Evolutionary conservation across 139 green algal genomes (phyloP).

Genomic region (Pleodorina starrii): DNA sequence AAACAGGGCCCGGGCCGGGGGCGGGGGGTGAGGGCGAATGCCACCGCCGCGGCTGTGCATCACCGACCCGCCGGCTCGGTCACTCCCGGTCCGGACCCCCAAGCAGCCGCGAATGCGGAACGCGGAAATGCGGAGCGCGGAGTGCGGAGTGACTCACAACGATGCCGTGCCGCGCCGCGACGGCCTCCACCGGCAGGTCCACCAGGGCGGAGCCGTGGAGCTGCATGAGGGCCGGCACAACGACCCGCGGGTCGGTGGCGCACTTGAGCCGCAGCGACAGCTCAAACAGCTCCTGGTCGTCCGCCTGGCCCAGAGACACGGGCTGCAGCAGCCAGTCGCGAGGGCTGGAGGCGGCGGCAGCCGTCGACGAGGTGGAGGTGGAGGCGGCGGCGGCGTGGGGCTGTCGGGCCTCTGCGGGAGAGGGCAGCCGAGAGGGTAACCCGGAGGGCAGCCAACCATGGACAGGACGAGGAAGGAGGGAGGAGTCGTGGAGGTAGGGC

Average conservation of each 20-base stretch:
- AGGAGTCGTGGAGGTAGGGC: no score
- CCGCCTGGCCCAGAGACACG: conserved; percentile 54
- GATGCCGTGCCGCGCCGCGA: conserved; percentile 5
- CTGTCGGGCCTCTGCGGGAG: neutral
- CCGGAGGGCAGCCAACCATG: neutral
- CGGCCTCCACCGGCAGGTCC: conserved; percentile 36
- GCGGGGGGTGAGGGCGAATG: no score
- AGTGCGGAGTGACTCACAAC: conserved; percentile 37
- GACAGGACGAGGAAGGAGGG: no score
- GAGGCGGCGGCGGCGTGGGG: neutral
- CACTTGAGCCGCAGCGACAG: conserved; percentile 69
- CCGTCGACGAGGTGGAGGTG: no score
- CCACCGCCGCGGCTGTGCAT: no score
- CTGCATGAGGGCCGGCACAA: conserved; percentile 52
- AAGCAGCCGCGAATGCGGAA: no score
- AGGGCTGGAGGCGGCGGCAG: neutral
- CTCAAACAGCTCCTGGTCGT: conserved; percentile 76
- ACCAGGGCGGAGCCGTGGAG: conserved; percentile 13
- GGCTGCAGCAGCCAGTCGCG: conserved; percentile 36
- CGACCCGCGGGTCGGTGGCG: conserved; percentile 50
- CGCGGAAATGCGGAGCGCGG: no score
- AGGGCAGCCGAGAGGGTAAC: neutral
- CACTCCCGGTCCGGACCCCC: no score
- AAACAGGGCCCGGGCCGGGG: no score
- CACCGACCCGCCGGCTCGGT: no score